Percentiles rank a stretch among this genome's conserved stretches.
phyloP scores from a whole-genome alignment of 106 monocot genomes.

The Acanthochlamys bracteata region DNA sequence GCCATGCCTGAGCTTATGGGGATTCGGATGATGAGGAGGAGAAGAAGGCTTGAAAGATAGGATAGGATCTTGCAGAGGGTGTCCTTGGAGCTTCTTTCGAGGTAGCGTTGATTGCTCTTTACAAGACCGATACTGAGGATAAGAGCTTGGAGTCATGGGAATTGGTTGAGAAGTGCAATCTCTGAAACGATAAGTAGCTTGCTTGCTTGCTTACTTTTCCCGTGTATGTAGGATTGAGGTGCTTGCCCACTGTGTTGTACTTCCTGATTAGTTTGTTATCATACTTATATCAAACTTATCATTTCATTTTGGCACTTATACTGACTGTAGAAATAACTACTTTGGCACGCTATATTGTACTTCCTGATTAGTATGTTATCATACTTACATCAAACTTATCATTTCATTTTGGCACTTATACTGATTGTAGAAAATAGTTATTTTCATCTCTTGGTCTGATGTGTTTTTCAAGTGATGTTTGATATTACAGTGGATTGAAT shows the following conservation, averaged over 20 bases:
- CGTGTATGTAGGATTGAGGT: neutral
- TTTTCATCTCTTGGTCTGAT: no score
- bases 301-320: no score
- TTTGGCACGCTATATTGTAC: no score
- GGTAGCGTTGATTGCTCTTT: slow-evolving; percentile 39
- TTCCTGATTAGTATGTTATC: no score
- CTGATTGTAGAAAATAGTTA: no score
- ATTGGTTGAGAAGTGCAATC: slow-evolving; percentile 31
- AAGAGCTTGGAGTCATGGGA: slow-evolving; percentile 73
- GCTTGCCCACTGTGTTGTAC: no score
- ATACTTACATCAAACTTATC: no score
- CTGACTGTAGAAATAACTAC: no score
- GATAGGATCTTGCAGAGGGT: slow-evolving; percentile 34
- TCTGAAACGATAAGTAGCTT: slow-evolving; percentile 9
- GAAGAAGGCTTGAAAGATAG: slow-evolving; percentile 42
- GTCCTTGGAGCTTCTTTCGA: slow-evolving; percentile 33
- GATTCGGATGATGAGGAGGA: slow-evolving; percentile 52
- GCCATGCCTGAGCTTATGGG: slow-evolving; percentile 60
- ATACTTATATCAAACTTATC: neutral
- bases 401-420: no score
- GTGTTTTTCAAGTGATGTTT: no score
- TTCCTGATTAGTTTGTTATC: no score
- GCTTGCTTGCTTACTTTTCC: neutral
- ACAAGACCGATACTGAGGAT: slow-evolving; percentile 52
- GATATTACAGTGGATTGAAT: no score